Percentiles rank a stretch among this genome's conserved stretches.
phyloP scores from a whole-genome alignment of 176 grass and related monocot species.

The Aegilops umbellulata region DNA sequence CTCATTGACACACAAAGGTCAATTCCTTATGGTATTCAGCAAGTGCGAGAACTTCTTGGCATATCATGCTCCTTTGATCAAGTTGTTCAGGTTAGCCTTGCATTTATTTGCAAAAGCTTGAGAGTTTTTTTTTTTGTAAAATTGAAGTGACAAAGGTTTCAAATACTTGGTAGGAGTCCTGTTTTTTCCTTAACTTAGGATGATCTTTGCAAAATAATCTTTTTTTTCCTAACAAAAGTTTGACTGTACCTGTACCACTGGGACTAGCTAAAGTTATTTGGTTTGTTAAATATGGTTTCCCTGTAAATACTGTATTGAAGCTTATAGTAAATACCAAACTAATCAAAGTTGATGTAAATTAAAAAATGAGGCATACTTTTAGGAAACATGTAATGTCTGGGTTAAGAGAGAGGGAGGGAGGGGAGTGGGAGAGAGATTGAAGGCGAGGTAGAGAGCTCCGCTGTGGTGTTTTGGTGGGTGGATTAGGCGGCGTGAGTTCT shows the following conservation, averaged over 20 bases:
- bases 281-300: not conserved
- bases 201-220: not conserved
- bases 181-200: not conserved
- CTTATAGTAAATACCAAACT: not conserved
- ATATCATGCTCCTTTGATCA: slow-evolving; percentile 98
- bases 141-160: not conserved
- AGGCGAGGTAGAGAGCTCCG: not conserved
- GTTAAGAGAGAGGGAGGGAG: not conserved
- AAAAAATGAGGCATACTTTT: not conserved
- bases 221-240: not conserved
- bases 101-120: not conserved
- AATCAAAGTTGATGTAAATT: not conserved
- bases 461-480: not conserved
- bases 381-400: not conserved
- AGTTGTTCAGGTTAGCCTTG: slow-evolving; percentile 71
- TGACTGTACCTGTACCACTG: not conserved
- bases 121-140: not conserved
- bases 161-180: not conserved
- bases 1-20: slow-evolving; percentile 84
- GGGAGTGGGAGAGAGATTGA: not conserved
- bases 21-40: slow-evolving; percentile 81
- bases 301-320: not conserved
- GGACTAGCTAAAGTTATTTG: slow-evolving; percentile 6
- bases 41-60: slow-evolving; percentile 79
- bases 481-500: not conserved